These are phyloP conservation scores for Cladophialophora carrionii DNA, from an alignment of 2,329 filamentous ascomycete species.

Conservation along the genomic window DNA sequence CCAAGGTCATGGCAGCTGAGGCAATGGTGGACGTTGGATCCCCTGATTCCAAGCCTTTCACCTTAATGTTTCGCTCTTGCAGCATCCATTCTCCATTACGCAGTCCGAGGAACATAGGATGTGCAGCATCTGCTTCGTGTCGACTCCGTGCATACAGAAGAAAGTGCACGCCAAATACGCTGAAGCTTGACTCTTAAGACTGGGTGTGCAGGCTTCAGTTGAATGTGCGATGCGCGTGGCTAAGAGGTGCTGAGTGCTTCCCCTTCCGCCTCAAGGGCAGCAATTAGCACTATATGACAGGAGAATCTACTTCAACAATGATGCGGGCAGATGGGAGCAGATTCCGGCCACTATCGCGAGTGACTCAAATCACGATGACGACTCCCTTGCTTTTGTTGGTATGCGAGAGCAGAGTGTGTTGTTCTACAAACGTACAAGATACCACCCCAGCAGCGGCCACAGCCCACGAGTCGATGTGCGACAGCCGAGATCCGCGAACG, in stretches of 20 bases:
- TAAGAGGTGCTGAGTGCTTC: not conserved
- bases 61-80: not conserved
- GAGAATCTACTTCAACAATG: not conserved
- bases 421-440: not conserved
- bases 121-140: not conserved
- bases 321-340: not conserved
- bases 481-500: not conserved
- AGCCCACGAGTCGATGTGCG: not conserved
- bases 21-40: not conserved
- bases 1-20: not conserved
- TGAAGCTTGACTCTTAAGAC: not conserved
- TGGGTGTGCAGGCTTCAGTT: not conserved
- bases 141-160: not conserved
- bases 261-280: not conserved
- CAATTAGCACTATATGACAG: not conserved
- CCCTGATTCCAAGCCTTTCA: not conserved
- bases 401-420: not conserved
- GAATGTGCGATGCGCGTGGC: not conserved
- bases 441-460: no score
- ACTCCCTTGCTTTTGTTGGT: not conserved
- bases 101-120: not conserved
- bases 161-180: not conserved
- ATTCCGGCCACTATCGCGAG: not conserved
- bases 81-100: not conserved
- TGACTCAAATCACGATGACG: not conserved